phyloP scores from a whole-genome alignment of 352 stramenopile genomes.

The Phytophthora sansomeana region DNA sequence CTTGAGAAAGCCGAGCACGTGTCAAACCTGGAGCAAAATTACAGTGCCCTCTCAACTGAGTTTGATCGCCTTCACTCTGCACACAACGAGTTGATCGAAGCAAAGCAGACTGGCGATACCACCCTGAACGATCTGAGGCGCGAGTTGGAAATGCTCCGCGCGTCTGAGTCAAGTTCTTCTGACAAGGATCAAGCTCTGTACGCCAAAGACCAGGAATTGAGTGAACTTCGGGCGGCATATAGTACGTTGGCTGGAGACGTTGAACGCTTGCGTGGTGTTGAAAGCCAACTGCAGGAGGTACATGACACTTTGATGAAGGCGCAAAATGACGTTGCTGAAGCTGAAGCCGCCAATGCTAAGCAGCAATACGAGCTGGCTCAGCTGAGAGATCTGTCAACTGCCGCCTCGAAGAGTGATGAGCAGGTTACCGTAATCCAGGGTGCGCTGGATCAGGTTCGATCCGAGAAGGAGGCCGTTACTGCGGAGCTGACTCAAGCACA shows the following conservation, averaged over 20 bases:
- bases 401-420: conserved; percentile 48
- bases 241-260: conserved; percentile 28
- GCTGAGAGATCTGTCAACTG: conserved; percentile 40
- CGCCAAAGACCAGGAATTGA: conserved; percentile 40
- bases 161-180: conserved; percentile 9
- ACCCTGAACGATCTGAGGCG: conserved; percentile 32
- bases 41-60: conserved; percentile 48
- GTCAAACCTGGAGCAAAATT: conserved; percentile 50
- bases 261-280: conserved; percentile 39
- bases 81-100: conserved; percentile 38
- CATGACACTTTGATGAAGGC: conserved; percentile 38
- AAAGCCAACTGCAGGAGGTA: conserved; percentile 43
- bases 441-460: conserved; percentile 39
- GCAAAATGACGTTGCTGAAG: conserved; percentile 46
- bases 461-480: conserved; percentile 33
- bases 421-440: conserved; percentile 28
- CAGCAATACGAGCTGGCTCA: conserved; percentile 51
- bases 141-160: conserved; percentile 43
- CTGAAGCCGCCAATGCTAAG: conserved; percentile 32
- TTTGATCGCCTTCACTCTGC: conserved; percentile 45
- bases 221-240: conserved; percentile 36
- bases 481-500: conserved; percentile 31
- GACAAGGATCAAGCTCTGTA: conserved; percentile 41
- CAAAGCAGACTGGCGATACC: conserved; percentile 35
- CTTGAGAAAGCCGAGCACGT: conserved; percentile 45